Conservation (phyloP, 2,329 filamentous ascomycete species). For the Volutella citrinella region DNA sequence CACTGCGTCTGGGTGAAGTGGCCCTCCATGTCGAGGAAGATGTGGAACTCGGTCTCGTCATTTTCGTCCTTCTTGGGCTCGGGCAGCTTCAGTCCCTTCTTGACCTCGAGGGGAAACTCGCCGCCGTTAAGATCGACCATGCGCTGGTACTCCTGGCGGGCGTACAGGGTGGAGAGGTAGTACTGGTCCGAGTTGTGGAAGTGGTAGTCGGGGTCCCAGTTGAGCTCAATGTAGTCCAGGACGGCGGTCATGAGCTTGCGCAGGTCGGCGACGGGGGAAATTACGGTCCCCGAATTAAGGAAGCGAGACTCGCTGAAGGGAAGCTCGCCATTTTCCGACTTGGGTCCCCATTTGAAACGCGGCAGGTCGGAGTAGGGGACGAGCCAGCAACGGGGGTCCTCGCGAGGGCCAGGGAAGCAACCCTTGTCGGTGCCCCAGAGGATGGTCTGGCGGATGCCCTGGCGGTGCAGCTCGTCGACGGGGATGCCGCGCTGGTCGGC, state of each 20-base stretch:
- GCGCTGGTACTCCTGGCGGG: conserved; percentile 21
- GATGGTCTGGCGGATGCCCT: conserved; percentile 16
- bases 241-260: conserved; percentile 16
- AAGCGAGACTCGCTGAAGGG: conserved; percentile 12
- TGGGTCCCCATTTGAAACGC: conserved; percentile 16
- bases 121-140: conserved; percentile 12
- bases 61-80: conserved; percentile 6
- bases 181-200: conserved; percentile 19
- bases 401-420: conserved; percentile 10
- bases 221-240: conserved; percentile 7
- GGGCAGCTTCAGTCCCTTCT: conserved; percentile 29
- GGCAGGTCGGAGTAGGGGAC: conserved; percentile 15
- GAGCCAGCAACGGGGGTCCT: conserved; percentile 18
- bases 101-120: conserved; percentile 11
- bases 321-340: conserved; percentile 11
- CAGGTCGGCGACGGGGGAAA: conserved; percentile 19
- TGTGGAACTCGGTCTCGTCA: conserved; percentile 16
- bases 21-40: conserved; percentile 16
- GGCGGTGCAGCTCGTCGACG: conserved; percentile 13
- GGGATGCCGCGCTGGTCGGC: conserved; percentile 17
- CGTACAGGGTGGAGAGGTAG: conserved; percentile 18
- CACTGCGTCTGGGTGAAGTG: conserved; percentile 50
- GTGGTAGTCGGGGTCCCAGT: conserved; percentile 7
- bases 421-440: conserved; percentile 21
- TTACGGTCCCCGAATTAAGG: conserved; percentile 22